Base-by-base conservation (phyloP, 208 protist species). In the Trypanosoma theileri region DNA sequence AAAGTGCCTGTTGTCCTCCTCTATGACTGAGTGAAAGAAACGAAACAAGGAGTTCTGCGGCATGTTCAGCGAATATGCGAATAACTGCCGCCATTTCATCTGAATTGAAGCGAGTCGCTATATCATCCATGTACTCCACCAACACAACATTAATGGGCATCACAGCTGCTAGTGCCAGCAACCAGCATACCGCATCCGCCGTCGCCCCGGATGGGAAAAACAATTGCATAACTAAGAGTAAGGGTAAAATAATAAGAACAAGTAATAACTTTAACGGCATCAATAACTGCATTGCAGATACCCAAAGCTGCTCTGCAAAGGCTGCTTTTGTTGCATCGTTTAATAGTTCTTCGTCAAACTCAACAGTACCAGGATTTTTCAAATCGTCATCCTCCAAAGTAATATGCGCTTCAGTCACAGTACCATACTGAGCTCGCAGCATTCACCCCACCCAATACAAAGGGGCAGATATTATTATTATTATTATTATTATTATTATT, bases 41-140 rank as follows among this genome's bases (percentile, higher is more conserved):
- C 28, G 67, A 76, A 48, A 94, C 73, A n/a, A 86, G 51, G 4
- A 89, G 45, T 21, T 86, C 81, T 4, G 77, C 71, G 12, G 82
- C 69, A 71, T 94, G 85, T 57, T 88, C 88, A 51, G 86, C 79
- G 12, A 81, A 53, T 17, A 87, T 72, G 66, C 89, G 91, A 21
- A 88, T 63, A 22, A 88, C 53, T 21, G 79, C 81, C 21, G 81
- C 80, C 2, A 84, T 42, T 16, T 42, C 16, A 8, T 70, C 73
- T 44, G 77, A 84, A 41, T 76, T 74, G 50, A 74, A 22, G 16
- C 67, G 77, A 59, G 83, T 67, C 42, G 82, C 85, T 2, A 94
- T 51, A 56, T 94, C 88, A 28, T 92, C 85, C n/a, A 82, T 61
- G 40, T 80, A 75, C 58, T 91, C 82, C 6, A 77, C 72, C 2